phyloP scores from a whole-genome alignment of 2,329 filamentous ascomycete species.

The Rhexocercosporidium sp. region DNA sequence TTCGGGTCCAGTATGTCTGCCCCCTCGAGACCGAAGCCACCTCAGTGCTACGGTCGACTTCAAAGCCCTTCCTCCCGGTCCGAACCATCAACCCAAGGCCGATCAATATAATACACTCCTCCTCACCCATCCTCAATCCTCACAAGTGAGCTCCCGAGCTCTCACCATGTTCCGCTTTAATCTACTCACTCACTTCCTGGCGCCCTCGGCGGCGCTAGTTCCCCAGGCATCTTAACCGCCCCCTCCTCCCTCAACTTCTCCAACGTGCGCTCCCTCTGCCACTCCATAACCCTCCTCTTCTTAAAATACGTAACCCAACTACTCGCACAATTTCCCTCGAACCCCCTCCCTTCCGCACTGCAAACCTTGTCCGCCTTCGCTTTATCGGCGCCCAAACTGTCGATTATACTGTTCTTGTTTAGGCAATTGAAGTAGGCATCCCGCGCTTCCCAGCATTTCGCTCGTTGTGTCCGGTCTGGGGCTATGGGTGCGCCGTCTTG shows the following conservation, averaged over 20 bases:
- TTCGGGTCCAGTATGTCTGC: not conserved
- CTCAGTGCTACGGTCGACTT: not conserved
- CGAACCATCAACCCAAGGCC: not conserved
- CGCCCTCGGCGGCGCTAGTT: conserved; percentile 29
- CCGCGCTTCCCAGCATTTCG: conserved; percentile 86
- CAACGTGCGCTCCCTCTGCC: conserved; percentile 81
- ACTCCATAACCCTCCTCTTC: conserved; percentile 91
- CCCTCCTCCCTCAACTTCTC: conserved; percentile 77
- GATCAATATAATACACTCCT: not conserved
- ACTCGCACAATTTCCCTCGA: conserved; percentile 84
- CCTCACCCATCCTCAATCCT: not conserved
- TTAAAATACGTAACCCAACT: conserved; percentile 99
- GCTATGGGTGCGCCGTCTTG: conserved; percentile 71
- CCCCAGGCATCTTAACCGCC: conserved; percentile 60
- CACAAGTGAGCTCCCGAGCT: not conserved
- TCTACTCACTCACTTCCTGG: conserved; percentile 23
- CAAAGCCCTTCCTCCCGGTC: not conserved
- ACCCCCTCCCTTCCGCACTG: conserved; percentile 63
- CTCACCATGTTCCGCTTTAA: not conserved
- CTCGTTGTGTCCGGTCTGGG: conserved; percentile 82
- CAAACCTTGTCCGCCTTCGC: conserved; percentile 63
- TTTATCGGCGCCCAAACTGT: conserved; percentile 64
- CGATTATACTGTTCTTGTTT: conserved; percentile 80
- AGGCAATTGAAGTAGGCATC: conserved; percentile 90
- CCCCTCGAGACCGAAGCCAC: not conserved